Percentiles rank a stretch among this genome's conserved stretches.
Conservation (phyloP, 2,329 filamentous ascomycete species). For the Alternaria atra region DNA sequence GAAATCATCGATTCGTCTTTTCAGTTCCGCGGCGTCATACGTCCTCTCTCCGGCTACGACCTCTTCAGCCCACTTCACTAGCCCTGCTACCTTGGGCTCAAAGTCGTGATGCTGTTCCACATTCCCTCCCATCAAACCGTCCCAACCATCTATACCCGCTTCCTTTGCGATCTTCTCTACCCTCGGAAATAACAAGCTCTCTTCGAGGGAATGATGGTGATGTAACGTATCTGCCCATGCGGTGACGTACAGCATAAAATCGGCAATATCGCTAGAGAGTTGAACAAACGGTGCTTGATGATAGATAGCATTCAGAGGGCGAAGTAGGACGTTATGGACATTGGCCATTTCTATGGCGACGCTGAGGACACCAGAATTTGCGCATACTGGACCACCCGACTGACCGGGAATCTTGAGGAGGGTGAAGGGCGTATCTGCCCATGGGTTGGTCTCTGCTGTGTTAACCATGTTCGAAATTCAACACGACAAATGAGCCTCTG, state of each 20-base stretch:
- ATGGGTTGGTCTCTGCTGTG: background rate
- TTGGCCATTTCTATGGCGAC: constrained; percentile 46
- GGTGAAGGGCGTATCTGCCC: constrained; percentile 24
- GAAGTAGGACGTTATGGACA: constrained; percentile 49
- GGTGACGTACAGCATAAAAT: constrained; percentile 42
- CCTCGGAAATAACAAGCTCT: constrained; percentile 48
- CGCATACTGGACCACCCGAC: constrained; percentile 16
- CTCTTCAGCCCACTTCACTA: constrained; percentile 32
- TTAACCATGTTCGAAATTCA: constrained; percentile 1
- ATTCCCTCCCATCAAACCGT: constrained; percentile 40
- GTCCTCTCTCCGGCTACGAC: constrained; percentile 1
- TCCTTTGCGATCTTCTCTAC: constrained; percentile 43
- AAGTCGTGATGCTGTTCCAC: constrained; percentile 48
- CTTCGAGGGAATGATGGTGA: constrained; percentile 50
- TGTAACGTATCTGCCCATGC: constrained; percentile 49
- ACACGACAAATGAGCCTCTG: no score
- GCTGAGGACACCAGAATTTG: constrained; percentile 46
- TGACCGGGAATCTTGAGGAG: constrained; percentile 24
- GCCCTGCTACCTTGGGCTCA: constrained; percentile 38
- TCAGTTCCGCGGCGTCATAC: constrained; percentile 23
- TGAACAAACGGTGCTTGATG: constrained; percentile 40
- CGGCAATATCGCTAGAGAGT: constrained; percentile 30
- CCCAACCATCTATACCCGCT: constrained; percentile 13
- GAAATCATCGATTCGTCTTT: constrained; percentile 27
- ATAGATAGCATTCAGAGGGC: constrained; percentile 51